Evolutionary conservation across 352 stramenopile species (phyloP).

Genomic region (Phytophthora meadii): DNA sequence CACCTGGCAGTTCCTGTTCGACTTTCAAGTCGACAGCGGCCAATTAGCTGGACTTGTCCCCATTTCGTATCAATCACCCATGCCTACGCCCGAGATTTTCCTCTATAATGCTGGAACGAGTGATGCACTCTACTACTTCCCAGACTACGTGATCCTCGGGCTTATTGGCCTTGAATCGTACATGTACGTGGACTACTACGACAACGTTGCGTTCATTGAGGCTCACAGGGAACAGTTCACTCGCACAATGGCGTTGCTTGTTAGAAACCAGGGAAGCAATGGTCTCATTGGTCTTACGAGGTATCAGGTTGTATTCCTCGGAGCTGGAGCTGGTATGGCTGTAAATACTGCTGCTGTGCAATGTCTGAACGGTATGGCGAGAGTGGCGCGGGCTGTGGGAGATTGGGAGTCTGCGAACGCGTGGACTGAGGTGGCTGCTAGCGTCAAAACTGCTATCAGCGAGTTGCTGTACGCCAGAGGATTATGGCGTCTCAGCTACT

Average conservation of each 20-base stretch:
- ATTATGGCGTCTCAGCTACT: constrained; percentile 36
- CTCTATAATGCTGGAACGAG: constrained; percentile 31
- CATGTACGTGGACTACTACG: constrained; percentile 46
- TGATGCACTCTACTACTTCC: constrained; percentile 27
- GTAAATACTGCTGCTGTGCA: constrained; percentile 38
- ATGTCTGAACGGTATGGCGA: constrained; percentile 34
- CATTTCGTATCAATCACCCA: constrained; percentile 40
- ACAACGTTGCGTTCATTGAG: constrained; percentile 26
- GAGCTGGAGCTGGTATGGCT: constrained; percentile 22
- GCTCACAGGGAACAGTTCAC: constrained; percentile 31
- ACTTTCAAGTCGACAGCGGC: constrained; percentile 27
- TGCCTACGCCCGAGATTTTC: constrained; percentile 36
- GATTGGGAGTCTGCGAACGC: constrained; percentile 26
- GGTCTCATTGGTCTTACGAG: constrained; percentile 37
- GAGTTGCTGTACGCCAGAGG: constrained; percentile 34
- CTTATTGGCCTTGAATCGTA: constrained; percentile 40
- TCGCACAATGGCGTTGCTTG: constrained; percentile 24
- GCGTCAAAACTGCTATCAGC: constrained; percentile 36
- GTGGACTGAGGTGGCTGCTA: constrained; percentile 21
- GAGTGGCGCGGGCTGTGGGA: constrained; percentile 24
- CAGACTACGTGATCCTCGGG: constrained; percentile 42
- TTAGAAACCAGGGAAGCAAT: constrained; percentile 22
- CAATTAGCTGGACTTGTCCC: constrained; percentile 29
- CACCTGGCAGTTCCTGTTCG: constrained; percentile 39
- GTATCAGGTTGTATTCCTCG: constrained; percentile 32